A percentile compares a stretch with the other conserved stretches of the same genome.
Evolutionary conservation across 345 rosid genomes (phyloP).

Genomic region (Cardamine chenopodiifolia): DNA sequence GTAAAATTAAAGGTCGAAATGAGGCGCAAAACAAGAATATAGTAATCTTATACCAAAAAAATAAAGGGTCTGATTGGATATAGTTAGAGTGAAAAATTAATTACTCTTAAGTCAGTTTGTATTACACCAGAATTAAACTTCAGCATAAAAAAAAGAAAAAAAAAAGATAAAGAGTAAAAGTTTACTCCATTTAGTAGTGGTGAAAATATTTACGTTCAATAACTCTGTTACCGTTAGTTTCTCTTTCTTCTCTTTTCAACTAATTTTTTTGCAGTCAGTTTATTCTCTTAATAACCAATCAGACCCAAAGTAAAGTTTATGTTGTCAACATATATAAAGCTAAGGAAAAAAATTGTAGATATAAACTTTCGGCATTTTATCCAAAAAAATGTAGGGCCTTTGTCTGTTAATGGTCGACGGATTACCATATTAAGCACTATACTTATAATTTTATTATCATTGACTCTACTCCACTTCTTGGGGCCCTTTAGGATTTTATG

Average conservation of each 20-base stretch:
- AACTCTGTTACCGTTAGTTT: too few species aligned
- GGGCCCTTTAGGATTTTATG: conserved; percentile 24
- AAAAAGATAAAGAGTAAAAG: too few species aligned
- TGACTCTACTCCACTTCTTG: conserved; percentile 31
- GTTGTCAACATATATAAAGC: background rate
- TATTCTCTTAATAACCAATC: too few species aligned
- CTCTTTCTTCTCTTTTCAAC: too few species aligned
- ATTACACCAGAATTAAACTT: too few species aligned
- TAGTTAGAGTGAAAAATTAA: too few species aligned
- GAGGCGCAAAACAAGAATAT: background rate
- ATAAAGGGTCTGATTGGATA: too few species aligned
- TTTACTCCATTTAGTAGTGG: too few species aligned
- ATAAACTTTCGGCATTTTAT: conserved; percentile 23
- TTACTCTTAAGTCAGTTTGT: too few species aligned
- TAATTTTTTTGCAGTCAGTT: too few species aligned
- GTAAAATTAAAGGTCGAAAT: conserved; percentile 15
- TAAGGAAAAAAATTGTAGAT: background rate
- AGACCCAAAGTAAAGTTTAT: background rate
- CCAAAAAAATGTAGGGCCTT: conserved; percentile 23
- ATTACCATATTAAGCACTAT: conserved; percentile 36
- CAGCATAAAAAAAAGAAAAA: too few species aligned
- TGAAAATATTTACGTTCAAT: too few species aligned
- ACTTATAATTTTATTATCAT: conserved; percentile 21
- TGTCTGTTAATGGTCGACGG: conserved; percentile 27
- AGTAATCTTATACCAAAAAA: background rate